Base-by-base conservation (phyloP, 768 basidiomycete genomes). In the Obba rivulosa region DNA sequence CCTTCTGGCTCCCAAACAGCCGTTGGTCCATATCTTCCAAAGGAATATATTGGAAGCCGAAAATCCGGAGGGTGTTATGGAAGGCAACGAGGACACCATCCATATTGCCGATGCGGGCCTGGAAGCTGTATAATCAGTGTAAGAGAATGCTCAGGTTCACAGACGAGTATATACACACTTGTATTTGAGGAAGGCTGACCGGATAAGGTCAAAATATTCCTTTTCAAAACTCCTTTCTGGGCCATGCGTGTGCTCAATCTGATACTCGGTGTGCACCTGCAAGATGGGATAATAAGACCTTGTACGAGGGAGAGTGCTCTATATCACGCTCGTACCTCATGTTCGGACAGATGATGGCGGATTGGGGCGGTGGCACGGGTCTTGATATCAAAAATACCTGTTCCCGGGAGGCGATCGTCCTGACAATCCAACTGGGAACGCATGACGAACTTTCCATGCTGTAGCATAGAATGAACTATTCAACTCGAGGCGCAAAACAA, bases 91-190 rank as follows among this genome's bases (percentile, higher is more conserved):
- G 74, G 8, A 97, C 85, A 14, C 95, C 95, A 60, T 96, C 93
- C 95, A 98, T 98, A 61, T 85, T 82, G 8, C 95, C 95, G 52
- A 99, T 98, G 4, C 95, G 84, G 2, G 80, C 94, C 74, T 99
- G 95, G 70, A 98, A 86, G 54, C 90, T 92, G 51, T 43, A 37
- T 36, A 34, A 34, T 39, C 24, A 20, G 2, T 21, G 28, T 24
- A 28, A n/a, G 9, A 41, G 23, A 9, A 20, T 14, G 28, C 34
- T 40, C 41, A 46, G 34, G 45, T 20, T 38, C 4, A 48, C 41
- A 4, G 21, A 7, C n/a, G 37, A 43, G 20, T 48, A 17, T 22
- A 7, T 28, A 57, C 69, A 31, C 52, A 89, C 88, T 79, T 85
- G 64, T 92, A 97, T 70, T 97, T 97, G 46, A 99, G 74, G 71